phyloP scores from a whole-genome alignment of 169 alveolate species.

The Plasmodium relictum region DNA sequence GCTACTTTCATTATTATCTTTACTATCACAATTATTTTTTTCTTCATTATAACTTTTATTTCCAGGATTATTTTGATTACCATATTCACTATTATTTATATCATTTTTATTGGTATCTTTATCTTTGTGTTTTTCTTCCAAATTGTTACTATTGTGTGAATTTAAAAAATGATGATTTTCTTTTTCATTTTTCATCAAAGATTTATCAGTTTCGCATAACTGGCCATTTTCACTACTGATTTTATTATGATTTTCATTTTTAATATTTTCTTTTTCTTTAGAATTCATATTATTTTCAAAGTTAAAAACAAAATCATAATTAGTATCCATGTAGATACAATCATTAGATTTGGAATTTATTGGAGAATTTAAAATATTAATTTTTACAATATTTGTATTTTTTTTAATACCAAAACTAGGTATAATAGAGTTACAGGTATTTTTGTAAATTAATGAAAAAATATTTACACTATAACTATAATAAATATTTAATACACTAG shows the following conservation, averaged over 20 bases:
- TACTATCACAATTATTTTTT: not conserved
- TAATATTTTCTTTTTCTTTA: not conserved
- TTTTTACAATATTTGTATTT: slow-evolving; percentile 27
- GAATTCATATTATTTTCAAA: not conserved
- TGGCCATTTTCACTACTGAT: not conserved
- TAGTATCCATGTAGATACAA: not conserved
- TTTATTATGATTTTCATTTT: not conserved
- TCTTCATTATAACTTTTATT: not conserved
- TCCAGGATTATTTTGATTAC: no score
- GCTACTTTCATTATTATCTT: not conserved
- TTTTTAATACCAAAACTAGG: slow-evolving; percentile 54
- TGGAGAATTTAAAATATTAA: slow-evolving; percentile 18
- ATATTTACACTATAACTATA: slow-evolving; percentile 47
- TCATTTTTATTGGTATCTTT: no score
- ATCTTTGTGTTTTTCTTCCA: no score
- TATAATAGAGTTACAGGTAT: slow-evolving; percentile 30
- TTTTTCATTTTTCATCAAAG: no score
- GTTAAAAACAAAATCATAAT: no score
- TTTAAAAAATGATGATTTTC: no score
- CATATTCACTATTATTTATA: no score
- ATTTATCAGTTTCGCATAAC: no score
- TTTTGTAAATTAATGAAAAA: slow-evolving; percentile 46
- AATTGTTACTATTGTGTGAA: no score
- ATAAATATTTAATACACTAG: slow-evolving; percentile 32
- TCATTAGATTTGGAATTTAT: not conserved